Evolutionary conservation across 2,329 filamentous ascomycete species (phyloP).

Genomic region (Colletotrichum chrysophilum): DNA sequence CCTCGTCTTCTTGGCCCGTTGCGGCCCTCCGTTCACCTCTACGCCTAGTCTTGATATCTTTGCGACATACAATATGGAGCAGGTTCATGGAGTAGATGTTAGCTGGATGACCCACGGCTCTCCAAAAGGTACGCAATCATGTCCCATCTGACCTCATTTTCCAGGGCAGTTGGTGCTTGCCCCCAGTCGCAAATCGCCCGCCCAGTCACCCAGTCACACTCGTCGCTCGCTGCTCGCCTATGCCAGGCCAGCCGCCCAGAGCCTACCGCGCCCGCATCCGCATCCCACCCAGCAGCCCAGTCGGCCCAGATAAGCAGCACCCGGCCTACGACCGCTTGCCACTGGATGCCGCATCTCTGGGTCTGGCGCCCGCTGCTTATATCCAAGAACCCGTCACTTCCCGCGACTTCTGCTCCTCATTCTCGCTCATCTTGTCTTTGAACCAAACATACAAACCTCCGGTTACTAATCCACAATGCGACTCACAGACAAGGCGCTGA

Average conservation of each 20-base stretch:
- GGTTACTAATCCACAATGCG: constrained; percentile 14
- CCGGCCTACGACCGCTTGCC: constrained; percentile 4
- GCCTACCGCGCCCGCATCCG: constrained; percentile 1
- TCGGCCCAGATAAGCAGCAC: constrained; percentile 17
- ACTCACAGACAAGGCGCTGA: constrained; percentile 15
- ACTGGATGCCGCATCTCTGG: neutral
- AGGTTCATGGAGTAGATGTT: constrained; percentile 82
- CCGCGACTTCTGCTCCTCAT: neutral
- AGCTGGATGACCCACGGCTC: constrained; percentile 87
- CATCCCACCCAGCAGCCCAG: constrained; percentile 1
- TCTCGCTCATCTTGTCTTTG: neutral
- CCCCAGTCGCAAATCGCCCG: neutral
- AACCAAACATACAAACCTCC: neutral
- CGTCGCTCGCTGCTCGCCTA: neutral
- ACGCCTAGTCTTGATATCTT: neutral
- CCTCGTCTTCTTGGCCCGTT: neutral
- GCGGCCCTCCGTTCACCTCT: neutral
- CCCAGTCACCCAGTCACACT: constrained; percentile 2
- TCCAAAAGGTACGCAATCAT: constrained; percentile 71
- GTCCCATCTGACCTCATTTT: constrained; percentile 20
- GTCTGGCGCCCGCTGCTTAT: neutral
- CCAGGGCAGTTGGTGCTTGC: neutral
- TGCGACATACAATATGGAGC: constrained; percentile 67
- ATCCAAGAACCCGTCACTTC: constrained; percentile 3
- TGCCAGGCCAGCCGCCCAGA: neutral